A percentile compares a stretch with the other conserved stretches of the same genome.
Evolutionary conservation across 768 basidiomycete species (phyloP).

Genomic region (Kwoniella bestiolae): DNA sequence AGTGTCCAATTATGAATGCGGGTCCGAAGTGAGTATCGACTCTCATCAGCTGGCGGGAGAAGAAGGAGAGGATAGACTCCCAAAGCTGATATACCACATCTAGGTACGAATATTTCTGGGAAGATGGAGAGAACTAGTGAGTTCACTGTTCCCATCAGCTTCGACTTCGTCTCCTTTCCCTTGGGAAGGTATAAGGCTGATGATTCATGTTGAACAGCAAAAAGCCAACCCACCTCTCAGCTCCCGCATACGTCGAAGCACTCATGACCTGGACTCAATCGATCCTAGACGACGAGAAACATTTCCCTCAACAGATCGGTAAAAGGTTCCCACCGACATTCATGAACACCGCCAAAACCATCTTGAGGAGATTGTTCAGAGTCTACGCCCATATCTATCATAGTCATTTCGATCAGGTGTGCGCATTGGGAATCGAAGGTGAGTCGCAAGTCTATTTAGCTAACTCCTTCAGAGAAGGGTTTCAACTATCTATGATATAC

Average conservation of each 20-base stretch:
- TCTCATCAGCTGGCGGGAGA: background rate
- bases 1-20: conserved; percentile 58
- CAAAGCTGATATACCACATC: conserved; percentile 8
- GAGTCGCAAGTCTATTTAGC: conserved; percentile 26
- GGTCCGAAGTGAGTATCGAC: conserved; percentile 52
- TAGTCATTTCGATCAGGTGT: conserved; percentile 98
- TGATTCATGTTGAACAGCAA: conserved; percentile 32
- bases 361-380: conserved; percentile 88
- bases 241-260: conserved; percentile 85
- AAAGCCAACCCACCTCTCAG: conserved; percentile 54
- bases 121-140: conserved; percentile 57
- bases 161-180: too few relatives aligned
- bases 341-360: conserved; percentile 85
- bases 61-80: too few relatives aligned
- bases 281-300: conserved; percentile 83
- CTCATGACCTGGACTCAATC: conserved; percentile 98
- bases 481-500: background rate
- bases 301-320: conserved; percentile 97
- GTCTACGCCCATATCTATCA: conserved; percentile 99
- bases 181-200: background rate
- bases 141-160: conserved; percentile 11
- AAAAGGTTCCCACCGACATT: conserved; percentile 89
- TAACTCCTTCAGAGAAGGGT: background rate
- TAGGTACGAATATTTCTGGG: conserved; percentile 57
- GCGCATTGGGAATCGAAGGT: conserved; percentile 98